A percentile compares a stretch with the other conserved stretches of the same genome.
These are phyloP conservation scores for Fusarium succisae DNA, from an alignment of 2,329 filamentous ascomycete species.

Conservation along the genomic window DNA sequence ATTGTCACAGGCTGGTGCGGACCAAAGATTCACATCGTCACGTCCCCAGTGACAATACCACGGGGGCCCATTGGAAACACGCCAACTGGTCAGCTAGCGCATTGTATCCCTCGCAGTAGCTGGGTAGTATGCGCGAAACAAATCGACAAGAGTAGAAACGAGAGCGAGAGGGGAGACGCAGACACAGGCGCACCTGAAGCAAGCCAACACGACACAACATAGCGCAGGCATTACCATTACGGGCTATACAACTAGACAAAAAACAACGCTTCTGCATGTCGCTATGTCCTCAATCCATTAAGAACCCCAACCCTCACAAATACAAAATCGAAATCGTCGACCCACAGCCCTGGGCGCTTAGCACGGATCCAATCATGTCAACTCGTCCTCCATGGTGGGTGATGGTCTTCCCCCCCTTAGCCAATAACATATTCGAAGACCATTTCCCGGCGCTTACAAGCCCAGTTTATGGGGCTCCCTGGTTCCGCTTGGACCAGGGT, in stretches of 20 bases:
- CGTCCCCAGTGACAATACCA: conserved; percentile 2
- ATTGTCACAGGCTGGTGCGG: neutral
- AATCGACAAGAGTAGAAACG: conserved; percentile 19
- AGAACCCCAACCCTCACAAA: conserved; percentile 30
- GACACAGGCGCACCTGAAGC: conserved; percentile 16
- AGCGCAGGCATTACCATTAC: conserved; percentile 13
- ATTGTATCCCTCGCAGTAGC: conserved; percentile 43
- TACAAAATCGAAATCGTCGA: conserved; percentile 21
- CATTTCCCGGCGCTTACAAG: conserved; percentile 48
- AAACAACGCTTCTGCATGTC: conserved; percentile 40
- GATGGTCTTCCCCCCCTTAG: conserved; percentile 40
- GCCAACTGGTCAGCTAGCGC: conserved; percentile 28
- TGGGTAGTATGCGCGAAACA: conserved; percentile 32
- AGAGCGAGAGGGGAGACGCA: conserved; percentile 5
- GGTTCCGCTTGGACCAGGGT: conserved; percentile 39
- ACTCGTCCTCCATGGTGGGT: conserved; percentile 42
- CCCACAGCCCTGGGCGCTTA: conserved; percentile 48
- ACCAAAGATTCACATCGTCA: neutral
- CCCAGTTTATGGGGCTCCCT: conserved; percentile 17
- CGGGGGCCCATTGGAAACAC: conserved; percentile 16
- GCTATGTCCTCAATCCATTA: conserved; percentile 19
- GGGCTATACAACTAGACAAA: neutral
- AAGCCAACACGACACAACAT: conserved; percentile 15
- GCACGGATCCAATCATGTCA: conserved; percentile 47
- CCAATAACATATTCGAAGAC: conserved; percentile 42